Conservation (phyloP, 352 stramenopile genomes). For the Phytophthora ramorum region DNA sequence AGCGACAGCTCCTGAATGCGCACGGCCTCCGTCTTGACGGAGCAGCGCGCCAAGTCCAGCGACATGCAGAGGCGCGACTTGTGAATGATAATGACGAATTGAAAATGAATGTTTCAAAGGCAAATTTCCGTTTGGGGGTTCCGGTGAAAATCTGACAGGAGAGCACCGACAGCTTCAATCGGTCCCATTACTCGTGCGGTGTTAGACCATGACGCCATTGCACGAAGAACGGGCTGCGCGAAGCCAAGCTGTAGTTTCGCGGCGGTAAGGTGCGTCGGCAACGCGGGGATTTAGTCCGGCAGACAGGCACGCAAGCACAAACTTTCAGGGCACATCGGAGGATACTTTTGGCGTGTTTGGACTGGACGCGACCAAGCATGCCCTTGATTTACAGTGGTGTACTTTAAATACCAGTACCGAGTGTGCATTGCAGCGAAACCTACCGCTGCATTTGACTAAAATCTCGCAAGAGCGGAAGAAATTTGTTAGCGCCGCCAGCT, state of each 20-base stretch:
- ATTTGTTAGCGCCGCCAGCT: conserved; percentile 17
- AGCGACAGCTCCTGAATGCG: conserved; percentile 53
- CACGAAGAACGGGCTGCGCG: conserved; percentile 15
- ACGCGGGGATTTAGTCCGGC: background rate
- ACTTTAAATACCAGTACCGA: too few relatives aligned
- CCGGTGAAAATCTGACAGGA: conserved; percentile 1
- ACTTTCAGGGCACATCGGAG: conserved; percentile 27
- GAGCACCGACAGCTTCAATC: background rate
- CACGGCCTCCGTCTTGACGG: conserved; percentile 32
- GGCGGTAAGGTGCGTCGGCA: conserved; percentile 2
- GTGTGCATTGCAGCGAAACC: background rate
- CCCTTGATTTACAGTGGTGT: too few relatives aligned
- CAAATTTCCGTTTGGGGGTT: conserved; percentile 1
- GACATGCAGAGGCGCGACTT: conserved; percentile 38
- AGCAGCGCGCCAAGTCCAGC: conserved; percentile 21
- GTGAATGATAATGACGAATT: conserved; percentile 31
- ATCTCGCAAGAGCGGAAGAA: conserved; percentile 27
- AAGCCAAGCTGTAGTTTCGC: too few relatives aligned
- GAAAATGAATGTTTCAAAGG: conserved; percentile 17
- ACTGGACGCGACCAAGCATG: too few relatives aligned
- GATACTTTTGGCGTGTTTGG: conserved; percentile 12
- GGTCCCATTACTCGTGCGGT: background rate
- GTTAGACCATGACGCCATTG: conserved; percentile 11
- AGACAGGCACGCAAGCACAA: conserved; percentile 17
- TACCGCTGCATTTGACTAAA: conserved; percentile 14